Conservation (phyloP, 306 rosid species). For the Canavalia ensiformis region DNA sequence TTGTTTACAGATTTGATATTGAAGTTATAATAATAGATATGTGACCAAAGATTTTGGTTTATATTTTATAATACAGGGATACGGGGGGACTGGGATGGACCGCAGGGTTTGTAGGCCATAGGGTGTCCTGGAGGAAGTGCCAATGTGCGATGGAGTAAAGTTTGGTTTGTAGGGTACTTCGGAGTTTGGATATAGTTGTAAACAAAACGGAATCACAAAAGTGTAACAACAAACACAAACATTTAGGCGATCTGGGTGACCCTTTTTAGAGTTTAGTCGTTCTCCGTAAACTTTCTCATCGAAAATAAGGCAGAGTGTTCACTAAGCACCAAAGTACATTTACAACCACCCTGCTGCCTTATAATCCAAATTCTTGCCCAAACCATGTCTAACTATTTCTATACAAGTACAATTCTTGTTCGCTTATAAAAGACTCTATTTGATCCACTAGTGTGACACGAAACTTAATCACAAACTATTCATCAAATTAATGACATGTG, state of each 20-base stretch:
- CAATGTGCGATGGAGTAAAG: too few species aligned
- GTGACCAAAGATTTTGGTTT: background rate
- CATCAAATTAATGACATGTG: conserved; percentile 16
- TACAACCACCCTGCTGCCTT: background rate
- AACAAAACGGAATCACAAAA: conserved; percentile 1
- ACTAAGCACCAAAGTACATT: conserved; percentile 29
- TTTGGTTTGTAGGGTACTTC: background rate
- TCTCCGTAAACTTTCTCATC: background rate
- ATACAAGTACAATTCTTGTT: conserved; percentile 5
- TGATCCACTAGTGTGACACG: background rate
- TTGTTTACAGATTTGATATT: background rate
- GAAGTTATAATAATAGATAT: background rate
- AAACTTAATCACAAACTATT: background rate
- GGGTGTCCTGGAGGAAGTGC: conserved; percentile 2
- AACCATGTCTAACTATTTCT: background rate
- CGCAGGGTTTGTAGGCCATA: background rate
- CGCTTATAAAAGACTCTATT: background rate
- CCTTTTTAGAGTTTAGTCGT: background rate
- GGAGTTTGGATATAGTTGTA: background rate
- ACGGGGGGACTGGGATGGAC: background rate
- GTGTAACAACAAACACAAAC: conserved; percentile 19
- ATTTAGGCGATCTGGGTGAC: conserved; percentile 38
- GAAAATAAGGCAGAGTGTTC: background rate
- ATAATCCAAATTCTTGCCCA: conserved; percentile 19
- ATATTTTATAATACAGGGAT: background rate